Conservation (phyloP, 139 green algal genomes). For the Chlamydomonas incerta region DNA sequence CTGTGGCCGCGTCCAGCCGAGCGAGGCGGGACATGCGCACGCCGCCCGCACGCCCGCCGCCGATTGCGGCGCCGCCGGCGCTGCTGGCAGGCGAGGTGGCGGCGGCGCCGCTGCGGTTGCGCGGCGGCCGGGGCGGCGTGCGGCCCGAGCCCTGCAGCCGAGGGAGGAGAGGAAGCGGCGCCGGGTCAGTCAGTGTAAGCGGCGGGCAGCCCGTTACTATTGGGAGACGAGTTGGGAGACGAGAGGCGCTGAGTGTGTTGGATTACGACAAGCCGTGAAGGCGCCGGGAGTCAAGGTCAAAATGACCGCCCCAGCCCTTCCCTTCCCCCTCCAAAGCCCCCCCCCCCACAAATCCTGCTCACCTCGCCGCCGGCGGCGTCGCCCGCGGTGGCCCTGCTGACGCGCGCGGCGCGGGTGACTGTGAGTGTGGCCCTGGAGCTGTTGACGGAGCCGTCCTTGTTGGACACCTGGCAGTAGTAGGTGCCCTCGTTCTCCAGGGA, state of each 20-base stretch:
- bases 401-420: conserved; percentile 31
- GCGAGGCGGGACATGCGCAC: neutral
- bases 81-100: neutral
- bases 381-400: neutral
- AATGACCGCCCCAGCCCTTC: too few species aligned
- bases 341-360: neutral
- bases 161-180: neutral
- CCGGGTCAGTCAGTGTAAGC: too few species aligned
- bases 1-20: neutral
- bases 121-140: neutral
- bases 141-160: neutral
- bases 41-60: too few species aligned
- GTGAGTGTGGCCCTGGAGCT: conserved; percentile 53
- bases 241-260: too few species aligned
- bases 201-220: neutral
- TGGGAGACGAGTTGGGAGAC: too few species aligned
- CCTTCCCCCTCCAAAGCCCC: too few species aligned
- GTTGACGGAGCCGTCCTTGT: conserved; percentile 60
- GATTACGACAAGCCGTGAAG: too few species aligned
- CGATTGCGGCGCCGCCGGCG: neutral
- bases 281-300: too few species aligned
- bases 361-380: neutral
- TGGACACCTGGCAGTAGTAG: conserved; percentile 55
- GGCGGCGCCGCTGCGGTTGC: neutral
- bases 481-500: conserved; percentile 42